Evolutionary conservation across 148 eudicot genomes (phyloP).

Genomic region (Pouteria glomerata): DNA sequence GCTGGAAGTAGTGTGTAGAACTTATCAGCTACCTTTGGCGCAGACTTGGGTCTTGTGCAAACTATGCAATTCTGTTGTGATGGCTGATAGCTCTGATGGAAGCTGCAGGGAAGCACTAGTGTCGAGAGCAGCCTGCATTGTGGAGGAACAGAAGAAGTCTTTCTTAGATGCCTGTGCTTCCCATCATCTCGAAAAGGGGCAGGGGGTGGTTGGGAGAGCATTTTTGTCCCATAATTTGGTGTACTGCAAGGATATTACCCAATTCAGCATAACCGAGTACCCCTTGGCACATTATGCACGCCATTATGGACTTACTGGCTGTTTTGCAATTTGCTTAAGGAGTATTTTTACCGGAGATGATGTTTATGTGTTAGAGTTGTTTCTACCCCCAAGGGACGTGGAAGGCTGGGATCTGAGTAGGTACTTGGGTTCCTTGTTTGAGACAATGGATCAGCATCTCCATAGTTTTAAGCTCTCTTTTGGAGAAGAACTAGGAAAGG

Average conservation of each 20-base stretch:
- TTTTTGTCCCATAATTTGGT: conserved; percentile 7
- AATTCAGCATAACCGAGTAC: conserved; percentile 19
- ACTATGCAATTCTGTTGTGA: not conserved
- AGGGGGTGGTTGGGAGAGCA: conserved; percentile 17
- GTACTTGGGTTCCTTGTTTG: not conserved
- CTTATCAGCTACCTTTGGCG: not conserved
- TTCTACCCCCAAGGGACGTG: not conserved
- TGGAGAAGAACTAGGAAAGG: conserved; percentile 13
- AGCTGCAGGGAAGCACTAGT: not conserved
- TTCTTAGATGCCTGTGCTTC: not conserved
- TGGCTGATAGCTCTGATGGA: not conserved
- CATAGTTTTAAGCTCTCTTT: conserved; percentile 17
- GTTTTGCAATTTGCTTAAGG: conserved; percentile 21
- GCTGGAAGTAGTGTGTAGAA: not conserved
- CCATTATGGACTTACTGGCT: not conserved
- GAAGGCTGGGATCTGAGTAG: not conserved
- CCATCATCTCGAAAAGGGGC: conserved; percentile 10
- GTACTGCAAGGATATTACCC: conserved; percentile 18
- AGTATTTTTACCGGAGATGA: conserved; percentile 13
- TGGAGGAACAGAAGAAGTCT: too few species aligned
- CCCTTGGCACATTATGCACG: conserved; percentile 28
- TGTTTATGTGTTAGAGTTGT: conserved; percentile 26
- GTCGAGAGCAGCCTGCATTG: not conserved
- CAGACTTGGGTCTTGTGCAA: conserved; percentile 9
- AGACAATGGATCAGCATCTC: conserved; percentile 12